phyloP scores from a whole-genome alignment of 2,329 filamentous ascomycete species.

The Lasiodiplodia sp. region DNA sequence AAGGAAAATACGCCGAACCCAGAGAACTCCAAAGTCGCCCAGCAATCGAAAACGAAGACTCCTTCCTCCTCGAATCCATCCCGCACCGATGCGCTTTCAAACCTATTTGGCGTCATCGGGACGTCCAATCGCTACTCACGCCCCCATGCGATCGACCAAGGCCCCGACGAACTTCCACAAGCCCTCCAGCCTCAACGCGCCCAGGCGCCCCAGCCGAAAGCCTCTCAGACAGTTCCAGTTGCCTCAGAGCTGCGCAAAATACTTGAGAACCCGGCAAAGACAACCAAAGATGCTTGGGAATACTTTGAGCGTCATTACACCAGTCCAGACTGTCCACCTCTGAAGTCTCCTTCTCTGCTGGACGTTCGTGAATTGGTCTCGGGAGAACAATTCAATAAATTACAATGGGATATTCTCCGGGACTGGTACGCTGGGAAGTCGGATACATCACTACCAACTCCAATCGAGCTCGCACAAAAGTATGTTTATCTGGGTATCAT shows the following conservation, averaged over 20 bases:
- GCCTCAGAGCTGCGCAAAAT: constrained; percentile 3
- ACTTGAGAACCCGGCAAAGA: neutral
- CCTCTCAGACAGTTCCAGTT: neutral
- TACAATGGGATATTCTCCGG: constrained; percentile 34
- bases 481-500: constrained; percentile 42
- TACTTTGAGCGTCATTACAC: constrained; percentile 40
- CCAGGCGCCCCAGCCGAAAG: neutral
- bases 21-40: too few relatives aligned
- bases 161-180: neutral
- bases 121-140: neutral
- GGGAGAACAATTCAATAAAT: constrained; percentile 36
- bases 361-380: constrained; percentile 36
- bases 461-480: constrained; percentile 39
- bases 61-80: neutral
- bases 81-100: constrained; percentile 4
- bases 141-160: neutral
- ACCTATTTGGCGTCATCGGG: constrained; percentile 13
- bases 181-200: neutral
- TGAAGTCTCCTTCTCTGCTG: constrained; percentile 35
- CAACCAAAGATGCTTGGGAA: constrained; percentile 38
- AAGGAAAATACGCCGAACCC: neutral
- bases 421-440: constrained; percentile 35
- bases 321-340: constrained; percentile 40
- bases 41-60: neutral
- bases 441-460: constrained; percentile 31